These are phyloP conservation scores for Albifimbria verrucaria DNA, from an alignment of 2,329 filamentous ascomycete species.

Conservation along the genomic window DNA sequence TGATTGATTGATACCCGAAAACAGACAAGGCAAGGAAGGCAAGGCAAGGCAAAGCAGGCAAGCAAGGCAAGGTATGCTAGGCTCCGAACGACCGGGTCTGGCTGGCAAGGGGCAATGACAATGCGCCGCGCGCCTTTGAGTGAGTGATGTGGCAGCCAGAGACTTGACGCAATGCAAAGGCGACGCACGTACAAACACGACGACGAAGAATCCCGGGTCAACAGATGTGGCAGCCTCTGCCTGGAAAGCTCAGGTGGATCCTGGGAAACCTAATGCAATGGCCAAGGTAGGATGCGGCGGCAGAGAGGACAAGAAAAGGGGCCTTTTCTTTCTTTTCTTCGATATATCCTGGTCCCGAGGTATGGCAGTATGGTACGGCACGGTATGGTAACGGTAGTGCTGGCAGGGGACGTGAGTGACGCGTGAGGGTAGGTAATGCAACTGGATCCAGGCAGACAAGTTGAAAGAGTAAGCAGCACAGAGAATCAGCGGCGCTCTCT, in stretches of 20 bases:
- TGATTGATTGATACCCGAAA: constrained; percentile 1
- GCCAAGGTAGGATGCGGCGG: too few species aligned
- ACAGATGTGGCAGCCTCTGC: neutral
- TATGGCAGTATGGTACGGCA: neutral
- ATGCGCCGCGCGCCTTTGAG: neutral
- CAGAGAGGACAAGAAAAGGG: too few species aligned
- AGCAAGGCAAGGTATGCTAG: neutral
- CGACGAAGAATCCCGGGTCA: too few species aligned
- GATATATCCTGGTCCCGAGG: too few species aligned
- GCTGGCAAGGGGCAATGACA: neutral
- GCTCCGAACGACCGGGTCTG: neutral
- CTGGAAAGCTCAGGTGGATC: too few species aligned
- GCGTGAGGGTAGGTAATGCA: neutral
- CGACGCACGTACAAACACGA: neutral
- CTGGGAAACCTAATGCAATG: too few species aligned
- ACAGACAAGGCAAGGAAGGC: neutral
- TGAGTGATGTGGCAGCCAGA: constrained; percentile 10
- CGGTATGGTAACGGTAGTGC: neutral
- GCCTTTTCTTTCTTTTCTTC: too few species aligned
- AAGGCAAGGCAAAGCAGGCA: neutral
- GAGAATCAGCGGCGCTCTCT: neutral
- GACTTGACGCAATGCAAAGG: constrained; percentile 5
- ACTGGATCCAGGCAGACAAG: neutral
- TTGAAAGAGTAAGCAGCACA: neutral
- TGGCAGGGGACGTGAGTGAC: neutral